Base-by-base conservation (phyloP, 2,329 filamentous ascomycete species). In the Alternaria postmessia region DNA sequence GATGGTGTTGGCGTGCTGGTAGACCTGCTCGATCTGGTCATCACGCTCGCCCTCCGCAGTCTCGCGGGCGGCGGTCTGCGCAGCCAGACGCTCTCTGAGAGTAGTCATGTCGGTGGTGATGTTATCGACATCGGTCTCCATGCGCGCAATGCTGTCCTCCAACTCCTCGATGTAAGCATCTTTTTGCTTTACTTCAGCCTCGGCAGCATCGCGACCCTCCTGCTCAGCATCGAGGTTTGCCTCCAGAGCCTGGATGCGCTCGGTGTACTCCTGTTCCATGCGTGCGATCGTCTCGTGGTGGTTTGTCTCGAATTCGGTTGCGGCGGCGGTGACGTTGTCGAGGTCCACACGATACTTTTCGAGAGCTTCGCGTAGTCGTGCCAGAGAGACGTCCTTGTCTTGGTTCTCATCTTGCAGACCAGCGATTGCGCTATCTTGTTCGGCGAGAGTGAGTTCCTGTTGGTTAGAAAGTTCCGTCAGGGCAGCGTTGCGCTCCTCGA, bases 261-360 rank as follows among this genome's bases (percentile, higher is more conserved):
- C 70, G 7, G 75, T 73, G 57, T 81, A 77, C 41, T 80, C 78
- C 18, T 72, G 60, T 54, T 81, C 76, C 71, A 83, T 77, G 43
- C 77, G 71, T 3, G 62, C 68, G 14, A 83, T 72, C 18, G 68
- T 69, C 2, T 69, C 67, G 5, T 67, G 62, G 55, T 82, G 78
- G 30, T 81, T 75, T 12, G 75, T 61, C 63, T 83, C 81, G 61
- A 82, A 78, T 4, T 66, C 67, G 2, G 68, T 74, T 39, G 82
- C 77, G 7, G 81, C 74, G 18, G 65, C 59, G 5, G 77, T 75
- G 36, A 81, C 68, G 14, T 72, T 69, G 22, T 74, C 66, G 51
- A 82, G 75, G 32, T 83, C 80, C 9, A 64, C 60, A 30, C 75
- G 76, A 62, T 81, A 83, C 12, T 70, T 69, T 14, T 80, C 72